Percentiles rank a stretch among this genome's conserved stretches.
These are phyloP conservation scores for Chlorella variabilis DNA, from an alignment of 163 green algal species.

Conservation along the genomic window DNA sequence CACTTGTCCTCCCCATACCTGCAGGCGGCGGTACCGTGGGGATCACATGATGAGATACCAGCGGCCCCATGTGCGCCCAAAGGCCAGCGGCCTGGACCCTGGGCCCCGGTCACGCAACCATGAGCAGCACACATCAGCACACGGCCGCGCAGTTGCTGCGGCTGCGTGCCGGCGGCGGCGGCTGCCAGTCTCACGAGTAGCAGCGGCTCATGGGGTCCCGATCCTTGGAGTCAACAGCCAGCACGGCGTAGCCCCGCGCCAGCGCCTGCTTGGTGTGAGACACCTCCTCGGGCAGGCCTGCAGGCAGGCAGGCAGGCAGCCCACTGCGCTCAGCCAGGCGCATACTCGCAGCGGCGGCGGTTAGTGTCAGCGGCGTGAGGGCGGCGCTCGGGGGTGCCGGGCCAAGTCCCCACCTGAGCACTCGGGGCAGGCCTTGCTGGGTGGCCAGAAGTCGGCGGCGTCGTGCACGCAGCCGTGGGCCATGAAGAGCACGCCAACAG, in stretches of 20 bases:
- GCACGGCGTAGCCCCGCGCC: slow-evolving; percentile 47
- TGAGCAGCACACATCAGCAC: too few species aligned
- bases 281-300: slow-evolving; percentile 36
- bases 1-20: slow-evolving; percentile 19
- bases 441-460: slow-evolving; percentile 55
- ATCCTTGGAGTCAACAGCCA: slow-evolving; percentile 51
- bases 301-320: slow-evolving; percentile 33
- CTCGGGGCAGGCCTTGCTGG: slow-evolving; percentile 26
- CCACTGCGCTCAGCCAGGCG: neutral
- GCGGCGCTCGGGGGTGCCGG: too few species aligned
- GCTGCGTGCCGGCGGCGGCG: too few species aligned
- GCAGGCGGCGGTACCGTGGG: neutral
- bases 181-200: slow-evolving; percentile 19
- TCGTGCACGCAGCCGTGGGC: slow-evolving; percentile 62
- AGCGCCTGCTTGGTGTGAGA: slow-evolving; percentile 33
- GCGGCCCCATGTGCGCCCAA: too few species aligned
- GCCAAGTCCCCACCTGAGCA: slow-evolving; percentile 53
- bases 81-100: too few species aligned
- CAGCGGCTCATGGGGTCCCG: slow-evolving; percentile 26
- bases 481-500: slow-evolving; percentile 56
- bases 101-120: too few species aligned
- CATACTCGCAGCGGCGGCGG: too few species aligned
- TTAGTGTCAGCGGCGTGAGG: too few species aligned
- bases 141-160: too few species aligned
- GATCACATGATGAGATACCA: too few species aligned